A percentile compares a stretch with the other conserved stretches of the same genome.
Evolutionary conservation across 1,139 yeast species (phyloP).

Genomic region (Diutina scorzettiae): DNA sequence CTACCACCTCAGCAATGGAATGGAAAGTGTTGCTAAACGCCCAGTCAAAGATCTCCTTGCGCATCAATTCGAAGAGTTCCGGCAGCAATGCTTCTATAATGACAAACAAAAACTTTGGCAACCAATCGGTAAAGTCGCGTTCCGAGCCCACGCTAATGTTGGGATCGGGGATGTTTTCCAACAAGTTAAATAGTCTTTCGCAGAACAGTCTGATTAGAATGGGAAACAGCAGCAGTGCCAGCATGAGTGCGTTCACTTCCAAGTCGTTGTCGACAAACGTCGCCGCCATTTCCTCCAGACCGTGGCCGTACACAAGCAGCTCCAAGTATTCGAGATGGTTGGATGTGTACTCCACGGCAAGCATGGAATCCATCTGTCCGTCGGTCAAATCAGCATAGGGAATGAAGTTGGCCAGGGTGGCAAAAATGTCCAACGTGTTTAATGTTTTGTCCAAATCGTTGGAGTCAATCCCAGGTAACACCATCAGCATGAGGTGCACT

Average conservation of each 20-base stretch:
- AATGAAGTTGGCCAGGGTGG: slow-evolving; percentile 58
- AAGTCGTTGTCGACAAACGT: neutral
- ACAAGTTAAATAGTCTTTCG: slow-evolving; percentile 47
- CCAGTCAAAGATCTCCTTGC: slow-evolving; percentile 44
- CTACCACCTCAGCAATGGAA: slow-evolving; percentile 56
- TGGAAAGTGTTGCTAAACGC: slow-evolving; percentile 50
- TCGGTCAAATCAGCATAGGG: slow-evolving; percentile 51
- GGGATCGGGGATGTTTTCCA: slow-evolving; percentile 71
- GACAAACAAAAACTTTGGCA: slow-evolving; percentile 58
- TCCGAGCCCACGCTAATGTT: slow-evolving; percentile 34
- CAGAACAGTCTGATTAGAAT: slow-evolving; percentile 47
- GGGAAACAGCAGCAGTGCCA: slow-evolving; percentile 26
- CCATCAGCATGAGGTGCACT: slow-evolving; percentile 56
- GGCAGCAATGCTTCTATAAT: slow-evolving; percentile 63
- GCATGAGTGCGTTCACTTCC: neutral
- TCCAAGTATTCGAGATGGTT: slow-evolving; percentile 46
- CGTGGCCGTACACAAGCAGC: slow-evolving; percentile 15
- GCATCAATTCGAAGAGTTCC: slow-evolving; percentile 40
- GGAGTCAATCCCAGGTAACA: slow-evolving; percentile 77
- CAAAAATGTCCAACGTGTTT: slow-evolving; percentile 57
- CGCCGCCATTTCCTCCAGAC: neutral
- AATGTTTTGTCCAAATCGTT: slow-evolving; percentile 74
- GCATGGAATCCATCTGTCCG: slow-evolving; percentile 33
- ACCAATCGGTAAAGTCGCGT: slow-evolving; percentile 39
- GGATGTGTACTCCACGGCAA: slow-evolving; percentile 65